Percentiles rank a stretch among this genome's conserved stretches.
These are phyloP conservation scores for Chlorella sp. DNA, from an alignment of 139 green algal genomes.

Conservation along the genomic window DNA sequence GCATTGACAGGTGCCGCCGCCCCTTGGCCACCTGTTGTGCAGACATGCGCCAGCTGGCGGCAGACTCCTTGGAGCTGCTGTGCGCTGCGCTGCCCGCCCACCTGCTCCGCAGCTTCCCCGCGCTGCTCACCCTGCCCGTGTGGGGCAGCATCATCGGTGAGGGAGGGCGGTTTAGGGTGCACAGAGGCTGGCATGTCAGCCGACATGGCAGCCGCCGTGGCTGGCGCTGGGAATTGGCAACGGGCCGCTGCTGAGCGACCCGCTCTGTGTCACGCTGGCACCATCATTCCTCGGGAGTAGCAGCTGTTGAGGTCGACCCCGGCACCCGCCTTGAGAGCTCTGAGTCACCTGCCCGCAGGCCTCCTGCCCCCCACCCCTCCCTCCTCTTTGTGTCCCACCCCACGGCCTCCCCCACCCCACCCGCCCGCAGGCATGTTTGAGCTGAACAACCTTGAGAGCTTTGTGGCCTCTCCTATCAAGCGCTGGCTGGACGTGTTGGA, in stretches of 20 bases:
- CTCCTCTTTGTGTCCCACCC: no score
- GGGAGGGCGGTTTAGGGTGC: neutral
- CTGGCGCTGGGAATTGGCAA: neutral
- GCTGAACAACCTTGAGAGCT: conserved; percentile 92
- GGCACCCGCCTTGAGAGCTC: no score
- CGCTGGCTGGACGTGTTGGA: conserved; percentile 30
- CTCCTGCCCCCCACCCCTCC: no score
- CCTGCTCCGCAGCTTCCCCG: conserved; percentile 46
- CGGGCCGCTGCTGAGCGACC: neutral
- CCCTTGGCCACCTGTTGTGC: neutral
- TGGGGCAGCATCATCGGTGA: conserved; percentile 74
- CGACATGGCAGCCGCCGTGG: neutral
- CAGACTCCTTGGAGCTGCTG: conserved; percentile 82
- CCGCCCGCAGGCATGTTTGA: conserved; percentile 93
- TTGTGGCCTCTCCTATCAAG: conserved; percentile 31
- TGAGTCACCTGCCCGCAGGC: no score
- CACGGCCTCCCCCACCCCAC: neutral
- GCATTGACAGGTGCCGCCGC: neutral
- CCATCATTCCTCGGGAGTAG: no score
- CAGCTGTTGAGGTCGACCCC: no score
- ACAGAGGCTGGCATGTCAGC: neutral
- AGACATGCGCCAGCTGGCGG: conserved; percentile 72
- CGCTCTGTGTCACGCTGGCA: no score
- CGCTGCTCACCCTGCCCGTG: conserved; percentile 75
- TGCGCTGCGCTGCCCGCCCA: conserved; percentile 45